Evolutionary conservation across 2,329 filamentous ascomycete genomes (phyloP).

Genomic region (Alternaria solani): DNA sequence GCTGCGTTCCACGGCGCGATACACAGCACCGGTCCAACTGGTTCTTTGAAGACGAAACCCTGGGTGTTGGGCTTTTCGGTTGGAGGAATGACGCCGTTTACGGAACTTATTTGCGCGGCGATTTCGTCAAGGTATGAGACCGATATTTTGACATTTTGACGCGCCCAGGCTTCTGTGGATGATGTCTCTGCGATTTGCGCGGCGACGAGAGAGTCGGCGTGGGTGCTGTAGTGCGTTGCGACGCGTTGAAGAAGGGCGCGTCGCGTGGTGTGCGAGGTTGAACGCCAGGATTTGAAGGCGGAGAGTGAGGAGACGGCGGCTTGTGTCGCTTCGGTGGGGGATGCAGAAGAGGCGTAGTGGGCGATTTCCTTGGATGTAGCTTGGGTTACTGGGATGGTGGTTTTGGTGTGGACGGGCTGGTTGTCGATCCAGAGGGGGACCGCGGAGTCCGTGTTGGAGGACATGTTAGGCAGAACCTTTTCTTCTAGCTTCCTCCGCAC

Average conservation of each 20-base stretch:
- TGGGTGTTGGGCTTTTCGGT: constrained; percentile 37
- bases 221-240: constrained; percentile 66
- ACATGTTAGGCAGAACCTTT: background rate
- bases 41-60: constrained; percentile 45
- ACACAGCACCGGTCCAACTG: constrained; percentile 28
- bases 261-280: constrained; percentile 66
- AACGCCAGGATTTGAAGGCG: constrained; percentile 73
- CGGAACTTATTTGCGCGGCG: constrained; percentile 42
- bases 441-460: constrained; percentile 6
- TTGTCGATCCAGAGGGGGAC: constrained; percentile 58
- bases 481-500: background rate
- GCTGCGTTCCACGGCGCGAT: constrained; percentile 58
- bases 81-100: constrained; percentile 31
- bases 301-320: constrained; percentile 66
- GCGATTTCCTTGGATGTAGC: constrained; percentile 59
- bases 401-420: constrained; percentile 40
- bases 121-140: constrained; percentile 58
- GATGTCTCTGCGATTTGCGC: constrained; percentile 67
- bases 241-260: constrained; percentile 74
- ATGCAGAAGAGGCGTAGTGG: constrained; percentile 64
- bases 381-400: constrained; percentile 63
- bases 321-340: constrained; percentile 60
- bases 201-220: constrained; percentile 65
- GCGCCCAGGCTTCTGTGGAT: constrained; percentile 49
- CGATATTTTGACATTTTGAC: constrained; percentile 47